phyloP scores from a whole-genome alignment of 169 alveolate species.

The Plasmodium gallinaceum region DNA sequence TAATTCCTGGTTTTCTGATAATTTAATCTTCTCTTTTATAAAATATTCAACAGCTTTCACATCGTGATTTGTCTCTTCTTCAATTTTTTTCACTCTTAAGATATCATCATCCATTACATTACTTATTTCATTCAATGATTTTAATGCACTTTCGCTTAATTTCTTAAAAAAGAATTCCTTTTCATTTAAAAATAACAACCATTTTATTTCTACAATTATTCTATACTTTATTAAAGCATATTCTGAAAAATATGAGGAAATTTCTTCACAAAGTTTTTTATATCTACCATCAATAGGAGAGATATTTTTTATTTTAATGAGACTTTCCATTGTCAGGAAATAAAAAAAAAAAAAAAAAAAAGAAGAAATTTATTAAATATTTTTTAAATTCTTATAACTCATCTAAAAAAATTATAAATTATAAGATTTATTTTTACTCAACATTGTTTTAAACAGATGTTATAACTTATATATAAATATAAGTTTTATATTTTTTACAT shows the following conservation, averaged over 20 bases:
- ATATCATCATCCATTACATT: constrained; percentile 85
- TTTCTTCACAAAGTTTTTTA: constrained; percentile 77
- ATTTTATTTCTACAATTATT: constrained; percentile 91
- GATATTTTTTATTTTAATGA: constrained; percentile 54
- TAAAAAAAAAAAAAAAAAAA: neutral
- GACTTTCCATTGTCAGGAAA: neutral
- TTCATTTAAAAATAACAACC: constrained; percentile 91
- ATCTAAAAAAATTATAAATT: no score
- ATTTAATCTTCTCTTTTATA: constrained; percentile 84
- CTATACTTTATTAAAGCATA: constrained; percentile 92
- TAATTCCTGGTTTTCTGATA: constrained; percentile 74
- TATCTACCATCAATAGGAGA: constrained; percentile 95
- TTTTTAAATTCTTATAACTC: neutral
- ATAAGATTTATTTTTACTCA: no score
- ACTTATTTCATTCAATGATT: constrained; percentile 33
- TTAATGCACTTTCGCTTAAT: constrained; percentile 58
- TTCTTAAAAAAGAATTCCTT: constrained; percentile 81
- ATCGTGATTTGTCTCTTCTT: constrained; percentile 93
- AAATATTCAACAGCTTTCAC: constrained; percentile 95
- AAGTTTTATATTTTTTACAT: no score
- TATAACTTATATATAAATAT: no score
- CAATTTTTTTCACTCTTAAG: constrained; percentile 86
- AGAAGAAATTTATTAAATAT: neutral
- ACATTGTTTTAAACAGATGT: no score
- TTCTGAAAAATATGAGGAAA: constrained; percentile 89